Percentiles rank a stretch among this genome's conserved stretches.
These are phyloP conservation scores for Castanea sativa DNA, from an alignment of 306 rosid species.

Conservation along the genomic window DNA sequence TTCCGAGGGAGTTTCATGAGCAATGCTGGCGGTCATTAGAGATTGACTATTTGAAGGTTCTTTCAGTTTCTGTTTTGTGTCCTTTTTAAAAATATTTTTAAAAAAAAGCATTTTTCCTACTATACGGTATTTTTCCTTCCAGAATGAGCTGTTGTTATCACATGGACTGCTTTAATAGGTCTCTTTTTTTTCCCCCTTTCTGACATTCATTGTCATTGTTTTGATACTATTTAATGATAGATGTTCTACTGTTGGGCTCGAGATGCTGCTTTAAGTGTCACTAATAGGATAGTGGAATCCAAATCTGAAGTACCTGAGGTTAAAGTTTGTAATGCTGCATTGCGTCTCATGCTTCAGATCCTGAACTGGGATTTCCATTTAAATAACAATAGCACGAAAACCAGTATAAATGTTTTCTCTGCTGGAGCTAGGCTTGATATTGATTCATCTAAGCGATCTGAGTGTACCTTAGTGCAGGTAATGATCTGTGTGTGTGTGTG, in stretches of 20 bases:
- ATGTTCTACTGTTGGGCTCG: conserved; percentile 78
- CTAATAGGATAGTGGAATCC: conserved; percentile 71
- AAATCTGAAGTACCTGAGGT: conserved; percentile 70
- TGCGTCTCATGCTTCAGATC: conserved; percentile 91
- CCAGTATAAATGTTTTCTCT: conserved; percentile 49
- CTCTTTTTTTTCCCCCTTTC: background rate
- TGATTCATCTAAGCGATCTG: conserved; percentile 72
- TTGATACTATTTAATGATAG: conserved; percentile 30
- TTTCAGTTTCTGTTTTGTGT: conserved; percentile 20
- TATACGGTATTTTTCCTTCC: conserved; percentile 18
- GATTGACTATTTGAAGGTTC: conserved; percentile 76
- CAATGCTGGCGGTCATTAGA: conserved; percentile 84
- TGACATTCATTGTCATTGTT: background rate
- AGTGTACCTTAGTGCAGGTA: conserved; percentile 89
- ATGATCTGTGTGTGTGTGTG: conserved; percentile 1
- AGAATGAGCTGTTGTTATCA: conserved; percentile 1
- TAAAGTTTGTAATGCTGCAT: conserved; percentile 78
- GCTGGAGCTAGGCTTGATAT: conserved; percentile 54
- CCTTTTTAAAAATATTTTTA: background rate
- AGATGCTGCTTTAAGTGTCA: conserved; percentile 84
- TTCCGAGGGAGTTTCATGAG: conserved; percentile 98
- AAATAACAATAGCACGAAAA: conserved; percentile 41
- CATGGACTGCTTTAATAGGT: conserved; percentile 10
- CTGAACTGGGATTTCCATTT: conserved; percentile 86
- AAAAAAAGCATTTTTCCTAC: background rate